Evolutionary conservation across 1,139 yeast genomes (phyloP).

Genomic region (Blastobotrys raffinosifermentans): DNA sequence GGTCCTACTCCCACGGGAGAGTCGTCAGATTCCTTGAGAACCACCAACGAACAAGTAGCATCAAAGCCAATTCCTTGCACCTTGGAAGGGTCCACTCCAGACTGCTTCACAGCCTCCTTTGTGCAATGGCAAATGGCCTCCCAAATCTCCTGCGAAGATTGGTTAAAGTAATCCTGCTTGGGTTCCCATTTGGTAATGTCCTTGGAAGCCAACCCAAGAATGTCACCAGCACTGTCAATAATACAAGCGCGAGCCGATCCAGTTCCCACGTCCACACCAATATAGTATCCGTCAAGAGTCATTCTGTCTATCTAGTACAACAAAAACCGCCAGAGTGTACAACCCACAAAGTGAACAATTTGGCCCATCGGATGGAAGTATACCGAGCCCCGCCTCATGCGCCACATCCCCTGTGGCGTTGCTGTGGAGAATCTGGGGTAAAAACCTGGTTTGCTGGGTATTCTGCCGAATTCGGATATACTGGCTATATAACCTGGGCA

Average conservation of each 20-base stretch:
- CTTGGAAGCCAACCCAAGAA: conserved; percentile 74
- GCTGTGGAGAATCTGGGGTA: no score
- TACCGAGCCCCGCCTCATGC: no score
- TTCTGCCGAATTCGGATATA: no score
- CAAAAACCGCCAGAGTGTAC: no score
- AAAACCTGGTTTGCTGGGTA: no score
- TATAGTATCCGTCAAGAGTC: conserved; percentile 42
- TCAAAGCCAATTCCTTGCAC: conserved; percentile 91
- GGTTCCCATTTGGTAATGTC: conserved; percentile 57
- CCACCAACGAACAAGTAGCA: conserved; percentile 94
- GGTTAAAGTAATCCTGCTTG: conserved; percentile 54
- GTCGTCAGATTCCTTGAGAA: conserved; percentile 57
- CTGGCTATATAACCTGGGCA: no score
- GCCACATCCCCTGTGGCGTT: no score
- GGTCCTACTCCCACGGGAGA: conserved; percentile 89
- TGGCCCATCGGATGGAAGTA: no score
- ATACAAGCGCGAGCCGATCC: conserved; percentile 95
- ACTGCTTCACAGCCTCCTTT: conserved; percentile 61
- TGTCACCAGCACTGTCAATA: conserved; percentile 76
- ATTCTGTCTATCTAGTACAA: no score
- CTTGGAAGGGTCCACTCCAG: conserved; percentile 59
- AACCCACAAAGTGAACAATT: no score
- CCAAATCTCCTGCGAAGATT: conserved; percentile 93
- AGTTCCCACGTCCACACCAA: conserved; percentile 97
- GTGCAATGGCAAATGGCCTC: conserved; percentile 79